Evolutionary conservation across 805 yeast genomes (phyloP).

Genomic region (Jamesozyma jinghongensis): DNA sequence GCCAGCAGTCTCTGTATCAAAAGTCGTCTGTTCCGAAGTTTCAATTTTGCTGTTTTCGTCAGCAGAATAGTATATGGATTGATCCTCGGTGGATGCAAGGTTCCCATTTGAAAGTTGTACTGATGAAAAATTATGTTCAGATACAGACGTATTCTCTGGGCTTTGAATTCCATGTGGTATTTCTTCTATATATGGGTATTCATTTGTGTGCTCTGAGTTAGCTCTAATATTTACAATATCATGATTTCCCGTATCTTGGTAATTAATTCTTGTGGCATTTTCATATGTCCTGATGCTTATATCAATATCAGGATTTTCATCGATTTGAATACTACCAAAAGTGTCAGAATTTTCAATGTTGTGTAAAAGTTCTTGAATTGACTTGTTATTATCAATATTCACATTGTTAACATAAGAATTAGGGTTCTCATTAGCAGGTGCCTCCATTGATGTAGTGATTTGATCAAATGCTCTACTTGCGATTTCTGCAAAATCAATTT

Average conservation of each 20-base stretch:
- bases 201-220: no score
- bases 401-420: background rate
- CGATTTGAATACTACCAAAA: background rate
- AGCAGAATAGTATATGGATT: slow-evolving; percentile 13
- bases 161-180: no score
- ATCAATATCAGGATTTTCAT: background rate
- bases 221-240: no score
- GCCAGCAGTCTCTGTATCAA: background rate
- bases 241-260: no score
- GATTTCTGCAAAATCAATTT: background rate
- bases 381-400: background rate
- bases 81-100: slow-evolving; percentile 4
- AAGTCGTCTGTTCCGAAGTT: background rate
- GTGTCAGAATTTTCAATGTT: background rate
- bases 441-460: background rate
- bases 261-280: no score
- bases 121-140: no score
- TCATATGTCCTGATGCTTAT: background rate
- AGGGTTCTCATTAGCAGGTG: background rate
- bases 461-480: slow-evolving; percentile 1
- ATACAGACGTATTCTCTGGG: no score
- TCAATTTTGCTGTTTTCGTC: slow-evolving; percentile 4
- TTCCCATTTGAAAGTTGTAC: no score
- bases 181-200: no score
- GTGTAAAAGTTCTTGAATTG: background rate